Evolutionary conservation across 2,329 filamentous ascomycete species (phyloP).

Genomic region (Epichloe gansuensis): DNA sequence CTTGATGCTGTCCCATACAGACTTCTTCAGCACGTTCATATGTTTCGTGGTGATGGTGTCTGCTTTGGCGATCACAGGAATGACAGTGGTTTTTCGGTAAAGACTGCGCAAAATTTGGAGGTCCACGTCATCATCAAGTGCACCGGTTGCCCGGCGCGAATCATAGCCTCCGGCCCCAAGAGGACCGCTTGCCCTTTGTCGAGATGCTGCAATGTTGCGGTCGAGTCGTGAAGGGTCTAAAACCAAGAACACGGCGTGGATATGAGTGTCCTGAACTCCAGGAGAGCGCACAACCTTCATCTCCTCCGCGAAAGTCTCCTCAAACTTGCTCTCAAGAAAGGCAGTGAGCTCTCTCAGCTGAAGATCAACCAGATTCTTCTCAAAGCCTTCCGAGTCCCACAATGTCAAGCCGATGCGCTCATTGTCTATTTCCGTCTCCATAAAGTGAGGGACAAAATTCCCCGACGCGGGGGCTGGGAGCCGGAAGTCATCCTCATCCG

Average conservation of each 20-base stretch:
- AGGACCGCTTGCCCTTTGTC: conserved; percentile 38
- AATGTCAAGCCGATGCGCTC: conserved; percentile 86
- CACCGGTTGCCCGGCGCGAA: conserved; percentile 39
- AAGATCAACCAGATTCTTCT: conserved; percentile 89
- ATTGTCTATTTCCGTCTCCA: conserved; percentile 88
- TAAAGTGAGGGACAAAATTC: conserved; percentile 75
- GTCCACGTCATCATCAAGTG: conserved; percentile 79
- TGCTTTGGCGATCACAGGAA: conserved; percentile 91
- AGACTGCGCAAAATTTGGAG: conserved; percentile 79
- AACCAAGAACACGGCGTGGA: conserved; percentile 87
- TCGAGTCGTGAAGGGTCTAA: conserved; percentile 81
- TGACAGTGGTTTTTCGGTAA: conserved; percentile 86
- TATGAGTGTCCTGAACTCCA: conserved; percentile 88
- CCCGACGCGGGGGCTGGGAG: conserved; percentile 40
- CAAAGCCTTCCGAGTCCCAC: conserved; percentile 92
- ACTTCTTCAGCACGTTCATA: conserved; percentile 83
- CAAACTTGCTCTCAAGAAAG: conserved; percentile 95
- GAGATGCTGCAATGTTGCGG: conserved; percentile 59
- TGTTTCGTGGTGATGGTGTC: conserved; percentile 93
- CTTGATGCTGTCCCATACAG: conserved; percentile 80
- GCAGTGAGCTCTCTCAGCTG: conserved; percentile 83
- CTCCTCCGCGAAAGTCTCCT: conserved; percentile 93
- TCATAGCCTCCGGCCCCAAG: conserved; percentile 33
- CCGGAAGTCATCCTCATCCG: conserved; percentile 46
- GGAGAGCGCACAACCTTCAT: conserved; percentile 94